phyloP scores from a whole-genome alignment of 768 basidiomycete species.

The Hemileccinum rubropunctum region DNA sequence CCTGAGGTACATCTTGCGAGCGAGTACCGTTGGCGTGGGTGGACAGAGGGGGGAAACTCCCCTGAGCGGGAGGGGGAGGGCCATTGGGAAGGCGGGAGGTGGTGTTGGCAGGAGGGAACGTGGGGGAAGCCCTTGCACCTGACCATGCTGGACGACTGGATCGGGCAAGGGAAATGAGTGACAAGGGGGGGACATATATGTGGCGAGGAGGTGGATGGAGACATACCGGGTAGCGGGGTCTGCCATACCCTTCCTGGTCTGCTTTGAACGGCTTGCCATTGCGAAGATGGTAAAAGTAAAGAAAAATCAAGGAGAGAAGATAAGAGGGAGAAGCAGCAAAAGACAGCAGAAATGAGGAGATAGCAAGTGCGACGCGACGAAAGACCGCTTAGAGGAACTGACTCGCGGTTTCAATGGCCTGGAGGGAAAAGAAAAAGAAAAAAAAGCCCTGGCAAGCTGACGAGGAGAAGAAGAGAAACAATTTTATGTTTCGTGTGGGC shows the following conservation, averaged over 20 bases:
- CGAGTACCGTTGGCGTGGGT: constrained; percentile 46
- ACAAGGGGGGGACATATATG: constrained; percentile 6
- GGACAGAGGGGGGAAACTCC: constrained; percentile 43
- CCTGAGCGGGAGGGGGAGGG: constrained; percentile 35
- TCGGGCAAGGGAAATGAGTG: constrained; percentile 11
- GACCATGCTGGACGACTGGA: constrained; percentile 58
- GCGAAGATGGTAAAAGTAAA: constrained; percentile 18
- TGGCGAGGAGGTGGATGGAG: constrained; percentile 11
- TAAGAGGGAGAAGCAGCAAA: constrained; percentile 27
- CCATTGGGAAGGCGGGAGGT: constrained; percentile 42
- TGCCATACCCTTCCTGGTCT: constrained; percentile 57
- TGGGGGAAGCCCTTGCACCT: constrained; percentile 65
- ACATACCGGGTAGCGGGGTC: constrained; percentile 55
- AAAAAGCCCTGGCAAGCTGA: constrained; percentile 26
- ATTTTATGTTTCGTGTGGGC: constrained; percentile 28
- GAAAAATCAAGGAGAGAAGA: constrained; percentile 33
- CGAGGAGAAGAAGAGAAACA: constrained; percentile 25
- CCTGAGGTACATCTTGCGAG: constrained; percentile 47
- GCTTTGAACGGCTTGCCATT: constrained; percentile 71
- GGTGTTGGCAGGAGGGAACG: constrained; percentile 54
- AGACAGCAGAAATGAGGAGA: constrained; percentile 35
- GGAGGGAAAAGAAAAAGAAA: constrained; percentile 13
- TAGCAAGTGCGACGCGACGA: constrained; percentile 35
- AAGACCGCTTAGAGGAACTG: constrained; percentile 19
- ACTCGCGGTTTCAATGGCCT: constrained; percentile 22